phyloP scores from a whole-genome alignment of 495 filamentous ascomycete species.

The Rusavskia elegans region DNA sequence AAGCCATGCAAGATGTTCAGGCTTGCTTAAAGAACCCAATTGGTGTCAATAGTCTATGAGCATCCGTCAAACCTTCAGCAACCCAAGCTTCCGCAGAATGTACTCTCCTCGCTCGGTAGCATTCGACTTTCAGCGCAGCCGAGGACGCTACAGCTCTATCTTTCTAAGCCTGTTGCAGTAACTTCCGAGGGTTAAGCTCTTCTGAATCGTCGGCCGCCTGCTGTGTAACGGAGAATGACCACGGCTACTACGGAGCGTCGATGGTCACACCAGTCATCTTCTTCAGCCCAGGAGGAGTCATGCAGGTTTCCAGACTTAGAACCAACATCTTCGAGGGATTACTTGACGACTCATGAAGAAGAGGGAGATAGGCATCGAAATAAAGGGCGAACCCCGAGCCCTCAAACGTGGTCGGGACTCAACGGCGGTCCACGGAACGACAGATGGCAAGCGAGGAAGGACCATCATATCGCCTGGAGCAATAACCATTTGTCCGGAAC shows the following conservation, averaged over 20 bases:
- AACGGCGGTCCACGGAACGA: slow-evolving; percentile 17
- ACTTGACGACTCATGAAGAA: slow-evolving; percentile 1
- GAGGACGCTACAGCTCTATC: neutral
- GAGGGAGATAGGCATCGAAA: neutral
- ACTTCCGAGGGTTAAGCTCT: too few species aligned
- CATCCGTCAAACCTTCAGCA: too few species aligned
- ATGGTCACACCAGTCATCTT: slow-evolving; percentile 6
- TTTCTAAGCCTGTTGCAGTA: too few species aligned
- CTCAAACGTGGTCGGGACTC: slow-evolving; percentile 4
- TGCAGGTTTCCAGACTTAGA: slow-evolving; percentile 14
- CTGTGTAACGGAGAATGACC: slow-evolving; percentile 5
- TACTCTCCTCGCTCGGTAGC: too few species aligned
- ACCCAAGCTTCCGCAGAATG: too few species aligned
- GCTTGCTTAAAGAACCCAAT: too few species aligned
- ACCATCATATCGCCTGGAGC: slow-evolving; percentile 21
- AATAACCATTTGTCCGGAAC: slow-evolving; percentile 32
- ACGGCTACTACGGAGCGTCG: slow-evolving; percentile 9
- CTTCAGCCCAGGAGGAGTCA: slow-evolving; percentile 6
- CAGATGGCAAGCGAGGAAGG: slow-evolving; percentile 36
- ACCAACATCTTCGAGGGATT: slow-evolving; percentile 2
- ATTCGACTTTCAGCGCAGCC: too few species aligned
- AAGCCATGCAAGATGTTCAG: too few species aligned
- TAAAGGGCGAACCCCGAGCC: slow-evolving; percentile 7
- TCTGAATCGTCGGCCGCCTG: too few species aligned
- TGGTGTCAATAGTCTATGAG: too few species aligned